phyloP scores from a whole-genome alignment of 169 alveolate species.

The Cryptosporidium ryanae region DNA sequence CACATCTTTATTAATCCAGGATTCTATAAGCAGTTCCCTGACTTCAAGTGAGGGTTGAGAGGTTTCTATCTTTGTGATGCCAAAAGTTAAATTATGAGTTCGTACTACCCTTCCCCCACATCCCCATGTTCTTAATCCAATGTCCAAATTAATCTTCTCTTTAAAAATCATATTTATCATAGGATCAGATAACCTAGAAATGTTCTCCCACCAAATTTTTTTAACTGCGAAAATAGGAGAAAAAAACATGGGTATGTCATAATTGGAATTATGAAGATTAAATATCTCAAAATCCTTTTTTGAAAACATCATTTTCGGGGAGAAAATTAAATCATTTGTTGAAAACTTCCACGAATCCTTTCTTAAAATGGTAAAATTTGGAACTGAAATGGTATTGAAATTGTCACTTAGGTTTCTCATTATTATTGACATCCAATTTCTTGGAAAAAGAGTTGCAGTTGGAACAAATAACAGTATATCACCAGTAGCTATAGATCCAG shows the following conservation, averaged over 20 bases:
- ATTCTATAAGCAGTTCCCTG: slow-evolving; percentile 37
- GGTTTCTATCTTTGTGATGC: slow-evolving; percentile 14
- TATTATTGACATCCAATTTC: slow-evolving; percentile 55
- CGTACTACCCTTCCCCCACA: slow-evolving; percentile 54
- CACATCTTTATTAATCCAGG: slow-evolving; percentile 34
- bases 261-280: slow-evolving; percentile 17
- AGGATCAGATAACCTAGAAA: slow-evolving; percentile 53
- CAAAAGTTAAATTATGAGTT: slow-evolving; percentile 15
- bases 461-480: slow-evolving; percentile 42
- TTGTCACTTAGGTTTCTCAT: slow-evolving; percentile 54
- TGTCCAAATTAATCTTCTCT: slow-evolving; percentile 36
- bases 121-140: slow-evolving; percentile 47
- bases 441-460: slow-evolving; percentile 38
- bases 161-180: slow-evolving; percentile 40
- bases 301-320: slow-evolving; percentile 52
- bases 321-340: slow-evolving; percentile 12
- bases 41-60: slow-evolving; percentile 23
- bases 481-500: slow-evolving; percentile 24
- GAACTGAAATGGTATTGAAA: slow-evolving; percentile 18
- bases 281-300: slow-evolving; percentile 31
- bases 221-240: slow-evolving; percentile 41
- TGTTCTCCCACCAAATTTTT: slow-evolving; percentile 37
- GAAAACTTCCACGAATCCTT: slow-evolving; percentile 42
- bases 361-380: slow-evolving; percentile 6
- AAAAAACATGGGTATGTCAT: slow-evolving; percentile 36